phyloP scores from a whole-genome alignment of 2,329 filamentous ascomycete species.

The Diaporthe sp. region DNA sequence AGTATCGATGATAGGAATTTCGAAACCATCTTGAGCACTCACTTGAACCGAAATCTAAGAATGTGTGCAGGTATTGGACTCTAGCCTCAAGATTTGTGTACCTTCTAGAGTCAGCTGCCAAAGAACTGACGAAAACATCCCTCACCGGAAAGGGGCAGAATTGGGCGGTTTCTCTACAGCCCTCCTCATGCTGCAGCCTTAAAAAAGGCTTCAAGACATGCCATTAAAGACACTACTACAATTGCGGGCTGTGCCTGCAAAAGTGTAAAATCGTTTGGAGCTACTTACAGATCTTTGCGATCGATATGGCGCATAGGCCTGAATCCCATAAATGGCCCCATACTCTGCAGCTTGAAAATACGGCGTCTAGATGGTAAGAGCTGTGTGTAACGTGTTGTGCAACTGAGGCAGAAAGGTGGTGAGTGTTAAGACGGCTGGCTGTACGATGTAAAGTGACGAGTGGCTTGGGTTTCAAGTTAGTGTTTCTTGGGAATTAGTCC shows the following conservation, averaged over 20 bases:
- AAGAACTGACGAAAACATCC: background rate
- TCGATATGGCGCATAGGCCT: constrained; percentile 70
- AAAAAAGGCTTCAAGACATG: background rate
- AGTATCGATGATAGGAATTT: background rate
- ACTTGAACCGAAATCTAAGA: constrained; percentile 81
- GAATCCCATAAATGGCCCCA: constrained; percentile 34
- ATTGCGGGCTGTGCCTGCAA: background rate
- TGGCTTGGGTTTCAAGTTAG: background rate
- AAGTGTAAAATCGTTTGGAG: background rate
- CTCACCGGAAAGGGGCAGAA: background rate
- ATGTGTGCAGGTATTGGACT: constrained; percentile 79
- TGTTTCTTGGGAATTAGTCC: background rate
- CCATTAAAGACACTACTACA: background rate
- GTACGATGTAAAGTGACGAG: background rate
- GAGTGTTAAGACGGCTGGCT: background rate
- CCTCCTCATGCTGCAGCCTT: background rate
- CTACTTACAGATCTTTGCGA: constrained; percentile 71
- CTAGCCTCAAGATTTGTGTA: constrained; percentile 76
- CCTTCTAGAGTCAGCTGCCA: background rate
- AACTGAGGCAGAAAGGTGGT: background rate
- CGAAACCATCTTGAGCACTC: constrained; percentile 47
- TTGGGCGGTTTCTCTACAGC: background rate
- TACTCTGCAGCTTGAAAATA: background rate
- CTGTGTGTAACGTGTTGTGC: background rate
- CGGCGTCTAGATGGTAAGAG: background rate